These are phyloP conservation scores for Fusarium penzigii DNA, from an alignment of 2,329 filamentous ascomycete genomes.

Conservation along the genomic window DNA sequence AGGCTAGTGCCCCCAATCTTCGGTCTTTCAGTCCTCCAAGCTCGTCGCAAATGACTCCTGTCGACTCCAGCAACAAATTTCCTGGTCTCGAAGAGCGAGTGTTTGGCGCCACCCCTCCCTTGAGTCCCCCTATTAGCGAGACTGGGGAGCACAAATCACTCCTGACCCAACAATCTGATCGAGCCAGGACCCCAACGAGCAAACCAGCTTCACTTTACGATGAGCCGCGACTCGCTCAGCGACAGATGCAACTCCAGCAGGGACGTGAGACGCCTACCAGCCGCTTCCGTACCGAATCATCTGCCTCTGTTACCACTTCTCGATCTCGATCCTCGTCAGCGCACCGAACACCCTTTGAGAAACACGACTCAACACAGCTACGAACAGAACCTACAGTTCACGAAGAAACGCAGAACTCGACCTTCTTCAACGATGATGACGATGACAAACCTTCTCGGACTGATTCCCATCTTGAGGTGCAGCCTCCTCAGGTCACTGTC, in stretches of 20 bases:
- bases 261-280: slow-evolving; percentile 64
- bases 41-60: slow-evolving; percentile 40
- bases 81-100: slow-evolving; percentile 36
- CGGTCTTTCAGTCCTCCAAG: slow-evolving; percentile 55
- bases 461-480: slow-evolving; percentile 9
- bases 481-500: slow-evolving; percentile 39
- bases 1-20: slow-evolving; percentile 70
- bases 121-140: slow-evolving; percentile 67
- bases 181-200: slow-evolving; percentile 73
- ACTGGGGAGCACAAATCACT: slow-evolving; percentile 66
- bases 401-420: slow-evolving; percentile 36
- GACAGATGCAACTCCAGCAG: slow-evolving; percentile 78
- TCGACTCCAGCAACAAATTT: slow-evolving; percentile 41
- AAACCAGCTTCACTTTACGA: slow-evolving; percentile 73
- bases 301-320: slow-evolving; percentile 39
- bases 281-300: slow-evolving; percentile 47
- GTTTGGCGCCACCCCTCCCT: slow-evolving; percentile 39
- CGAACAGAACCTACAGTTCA: slow-evolving; percentile 33
- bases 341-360: slow-evolving; percentile 39
- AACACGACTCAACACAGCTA: slow-evolving; percentile 29
- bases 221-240: slow-evolving; percentile 80
- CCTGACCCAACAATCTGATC: slow-evolving; percentile 71
- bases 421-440: slow-evolving; percentile 48
- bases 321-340: slow-evolving; percentile 51
- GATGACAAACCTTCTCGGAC: slow-evolving; percentile 35